Percentiles rank a stretch among this genome's conserved stretches.
phyloP scores from a whole-genome alignment of 1,284 basidiomycete genomes.

The Kwoniella shivajii region DNA sequence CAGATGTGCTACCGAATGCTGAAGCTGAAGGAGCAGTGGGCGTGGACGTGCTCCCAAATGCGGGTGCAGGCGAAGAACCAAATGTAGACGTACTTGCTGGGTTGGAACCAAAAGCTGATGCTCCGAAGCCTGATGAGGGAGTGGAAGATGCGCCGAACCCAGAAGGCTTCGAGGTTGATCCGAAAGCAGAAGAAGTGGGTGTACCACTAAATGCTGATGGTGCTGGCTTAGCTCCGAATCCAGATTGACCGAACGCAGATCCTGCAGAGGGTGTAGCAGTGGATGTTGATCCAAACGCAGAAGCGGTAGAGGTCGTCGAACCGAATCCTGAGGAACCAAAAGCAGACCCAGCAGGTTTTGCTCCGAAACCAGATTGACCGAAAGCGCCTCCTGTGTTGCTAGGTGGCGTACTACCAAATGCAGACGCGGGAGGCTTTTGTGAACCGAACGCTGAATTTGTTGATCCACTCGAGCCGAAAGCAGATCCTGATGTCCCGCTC shows the following conservation, averaged over 20 bases:
- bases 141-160: conserved; percentile 23
- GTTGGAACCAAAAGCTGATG: conserved; percentile 25
- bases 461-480: conserved; percentile 5
- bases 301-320: conserved; percentile 21
- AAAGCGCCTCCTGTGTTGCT: conserved; percentile 35
- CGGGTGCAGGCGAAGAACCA: conserved; percentile 14
- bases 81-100: conserved; percentile 27
- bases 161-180: conserved; percentile 25
- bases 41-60: conserved; percentile 20
- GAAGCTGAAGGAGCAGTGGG: conserved; percentile 32
- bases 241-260: conserved; percentile 43
- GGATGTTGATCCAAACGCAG: conserved; percentile 25
- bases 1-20: conserved; percentile 23
- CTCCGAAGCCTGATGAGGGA: conserved; percentile 18
- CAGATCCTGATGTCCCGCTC: conserved; percentile 2
- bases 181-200: conserved; percentile 23
- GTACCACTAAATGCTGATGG: conserved; percentile 29
- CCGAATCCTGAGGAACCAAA: conserved; percentile 36
- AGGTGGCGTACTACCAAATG: conserved; percentile 24
- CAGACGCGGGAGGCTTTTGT: conserved; percentile 22
- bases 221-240: conserved; percentile 24
- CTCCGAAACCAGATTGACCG: conserved; percentile 34
- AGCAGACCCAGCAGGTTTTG: conserved; percentile 26
- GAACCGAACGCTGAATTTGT: conserved; percentile 12
- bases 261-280: conserved; percentile 9